Evolutionary conservation across 768 basidiomycete species (phyloP), one percentile per base, ranked within the genome.

Genomic region (Termitomyces sp.): DNA sequence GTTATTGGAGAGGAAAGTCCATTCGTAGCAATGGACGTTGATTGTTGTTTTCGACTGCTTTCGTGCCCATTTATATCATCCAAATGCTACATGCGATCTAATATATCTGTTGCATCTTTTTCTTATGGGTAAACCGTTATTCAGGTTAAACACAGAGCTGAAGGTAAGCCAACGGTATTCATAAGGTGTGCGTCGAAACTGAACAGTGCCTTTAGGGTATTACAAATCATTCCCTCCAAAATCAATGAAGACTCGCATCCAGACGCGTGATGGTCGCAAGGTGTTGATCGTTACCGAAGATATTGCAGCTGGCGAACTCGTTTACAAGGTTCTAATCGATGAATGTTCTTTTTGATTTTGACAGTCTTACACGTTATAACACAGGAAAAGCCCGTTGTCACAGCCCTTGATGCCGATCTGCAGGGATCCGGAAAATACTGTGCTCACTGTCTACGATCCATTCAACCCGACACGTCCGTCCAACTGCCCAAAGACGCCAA

Each of bases 191-290:
- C 15, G 32, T 23, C n/a, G 38, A 38, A 45, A 45, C 57, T 59
- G 53, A 60, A 60, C 9, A 27, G 47, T 36, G 44, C 41, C 44
- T 25, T 38, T 67, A 91, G 91, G 85, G 53, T 94, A 92, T 67
- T 91, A 87, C 65, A 73, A 88, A 38, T 68, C 68, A 54, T 94
- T 93, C 76, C 91, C 91, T n/a, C 82, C 83, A 29, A 83, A 83
- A 66, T 75, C 72, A 27, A 83, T 77, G 75, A 86, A 88, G 63
- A 88, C 91, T 36, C 72, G 77, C n/a, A 73, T 90, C 36, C 75
- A 83, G 56, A 59, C 68, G 46, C 75, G 70, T 50, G 63, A 68
- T 64, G 64, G 68, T 48, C 80, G 78, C 48, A 83, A 81, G 63
- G 72, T 82, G 23, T 70, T 91, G 32, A 74, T 90, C 32, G 82